Evolutionary conservation across 768 basidiomycete species (phyloP), one percentile per base, ranked within the genome.

Genomic region (Scleroderma bovista): DNA sequence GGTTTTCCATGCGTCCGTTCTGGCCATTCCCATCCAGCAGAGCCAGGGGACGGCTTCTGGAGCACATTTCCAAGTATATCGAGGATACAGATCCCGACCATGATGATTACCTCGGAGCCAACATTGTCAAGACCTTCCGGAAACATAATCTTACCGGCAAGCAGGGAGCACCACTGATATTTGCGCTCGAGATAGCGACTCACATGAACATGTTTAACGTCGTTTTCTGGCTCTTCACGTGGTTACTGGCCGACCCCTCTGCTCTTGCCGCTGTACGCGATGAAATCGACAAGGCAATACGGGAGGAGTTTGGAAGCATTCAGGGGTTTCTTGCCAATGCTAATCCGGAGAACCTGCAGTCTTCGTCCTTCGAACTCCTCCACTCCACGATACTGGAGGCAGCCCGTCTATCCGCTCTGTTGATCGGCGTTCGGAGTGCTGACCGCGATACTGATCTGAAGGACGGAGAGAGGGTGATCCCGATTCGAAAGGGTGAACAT

Each of bases 221-320:
- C 43, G 32, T 56, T 0, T 56, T 60, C 29, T 60, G 62, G n/a
- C 44, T 52, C 31, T 22, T 64, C 3, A 50, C 58, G 1, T 60
- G 51, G 32, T 65, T 81, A 23, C 65, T 80, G 36, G 68, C 71
- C 43, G 61, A 75, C 48, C 74, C 74, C 1, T 60, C 63, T 15
- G 70, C 66, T 2, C 66, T 79, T 61, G 65, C 68, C 24, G 73
- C 69, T 41, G 68, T 79, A 4, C 73, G 75, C 3, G 62, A 66
- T 3, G 76, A 81, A 50, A 62, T 81, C 15, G 78, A 80, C 31
- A 19, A 10, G 5, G 60, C 51, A 1, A 47, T 63, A 4, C 37
- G 51, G 26, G 54, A 17, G 5, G 38, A 24, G 16, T 58, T 45
- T 2, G 48, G 58, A 2, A 36, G 32, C 40, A 40, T 63, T 36